Percentiles rank a stretch among this genome's conserved stretches.
These are phyloP conservation scores for Pseudogymnoascus verrucosus DNA, from an alignment of 2,329 filamentous ascomycete species.

Conservation along the genomic window DNA sequence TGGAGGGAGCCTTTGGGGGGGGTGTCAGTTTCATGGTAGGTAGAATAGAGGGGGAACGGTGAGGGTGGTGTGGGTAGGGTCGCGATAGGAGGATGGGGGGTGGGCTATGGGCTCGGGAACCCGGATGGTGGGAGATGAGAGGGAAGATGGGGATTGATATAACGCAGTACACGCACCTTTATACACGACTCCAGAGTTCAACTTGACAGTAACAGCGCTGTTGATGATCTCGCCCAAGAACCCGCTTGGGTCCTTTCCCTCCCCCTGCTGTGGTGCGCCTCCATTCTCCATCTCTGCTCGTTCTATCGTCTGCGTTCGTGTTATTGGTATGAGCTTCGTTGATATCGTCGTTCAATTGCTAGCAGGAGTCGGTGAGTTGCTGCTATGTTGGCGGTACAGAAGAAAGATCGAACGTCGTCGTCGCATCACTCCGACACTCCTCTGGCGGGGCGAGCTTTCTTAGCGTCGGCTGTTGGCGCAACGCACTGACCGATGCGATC, in stretches of 20 bases:
- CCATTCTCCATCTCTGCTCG: conserved; percentile 63
- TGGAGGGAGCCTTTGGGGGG: conserved; percentile 69
- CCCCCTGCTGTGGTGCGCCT: conserved; percentile 46
- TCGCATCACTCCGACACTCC: background rate
- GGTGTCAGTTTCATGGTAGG: conserved; percentile 14
- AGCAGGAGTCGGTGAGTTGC: background rate
- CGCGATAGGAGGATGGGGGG: background rate
- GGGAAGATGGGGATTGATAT: background rate
- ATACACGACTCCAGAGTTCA: conserved; percentile 98
- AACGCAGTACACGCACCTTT: conserved; percentile 55
- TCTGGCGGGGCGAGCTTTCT: background rate
- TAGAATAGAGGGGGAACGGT: background rate
- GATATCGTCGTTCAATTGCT: background rate
- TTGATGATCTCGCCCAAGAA: conserved; percentile 95
- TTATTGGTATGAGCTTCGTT: background rate
- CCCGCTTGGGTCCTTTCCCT: conserved; percentile 85
- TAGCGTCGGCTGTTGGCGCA: background rate
- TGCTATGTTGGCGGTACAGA: background rate
- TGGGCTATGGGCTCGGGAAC: background rate
- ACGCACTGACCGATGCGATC: background rate
- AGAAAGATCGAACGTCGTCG: background rate
- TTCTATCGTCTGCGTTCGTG: background rate
- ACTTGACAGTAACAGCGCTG: conserved; percentile 87
- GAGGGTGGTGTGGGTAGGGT: no score
- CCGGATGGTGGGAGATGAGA: background rate